phyloP scores from a whole-genome alignment of 192 early-diverging fungal species.

The Pilaira anomala region DNA sequence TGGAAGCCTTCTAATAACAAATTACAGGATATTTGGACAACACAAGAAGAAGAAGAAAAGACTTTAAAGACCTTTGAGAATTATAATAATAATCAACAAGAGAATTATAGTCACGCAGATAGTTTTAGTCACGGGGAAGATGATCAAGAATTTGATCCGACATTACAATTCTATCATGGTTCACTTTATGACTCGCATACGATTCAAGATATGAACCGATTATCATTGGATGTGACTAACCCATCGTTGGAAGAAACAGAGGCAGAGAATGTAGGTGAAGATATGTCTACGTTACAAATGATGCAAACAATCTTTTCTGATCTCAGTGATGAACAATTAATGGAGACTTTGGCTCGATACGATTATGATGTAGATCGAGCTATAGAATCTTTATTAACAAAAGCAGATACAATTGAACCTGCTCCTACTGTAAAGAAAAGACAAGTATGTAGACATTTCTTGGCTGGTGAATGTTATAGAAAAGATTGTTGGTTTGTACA shows the following conservation, averaged over 20 bases:
- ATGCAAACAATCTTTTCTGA: constrained; percentile 42
- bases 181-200: constrained; percentile 13
- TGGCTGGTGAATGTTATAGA: constrained; percentile 52
- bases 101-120: not conserved
- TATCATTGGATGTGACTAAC: constrained; percentile 19
- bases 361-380: constrained; percentile 48
- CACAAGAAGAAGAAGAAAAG: not conserved
- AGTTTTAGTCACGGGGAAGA: not conserved
- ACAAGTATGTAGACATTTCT: constrained; percentile 52
- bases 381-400: constrained; percentile 30
- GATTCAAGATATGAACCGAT: constrained; percentile 23
- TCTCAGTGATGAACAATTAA: constrained; percentile 35
- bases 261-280: constrained; percentile 37
- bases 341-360: constrained; percentile 29
- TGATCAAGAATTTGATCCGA: constrained; percentile 35
- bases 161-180: constrained; percentile 24
- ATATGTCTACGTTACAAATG: constrained; percentile 49
- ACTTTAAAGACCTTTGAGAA: not conserved
- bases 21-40: constrained; percentile 14
- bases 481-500: constrained; percentile 58
- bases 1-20: not conserved
- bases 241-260: constrained; percentile 26
- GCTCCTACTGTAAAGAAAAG: constrained; percentile 15
- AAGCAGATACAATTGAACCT: not conserved
- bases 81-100: not conserved